These are phyloP conservation scores for Metschnikowia aberdeeniae DNA, from an alignment of 805 yeast species.

Conservation along the genomic window DNA sequence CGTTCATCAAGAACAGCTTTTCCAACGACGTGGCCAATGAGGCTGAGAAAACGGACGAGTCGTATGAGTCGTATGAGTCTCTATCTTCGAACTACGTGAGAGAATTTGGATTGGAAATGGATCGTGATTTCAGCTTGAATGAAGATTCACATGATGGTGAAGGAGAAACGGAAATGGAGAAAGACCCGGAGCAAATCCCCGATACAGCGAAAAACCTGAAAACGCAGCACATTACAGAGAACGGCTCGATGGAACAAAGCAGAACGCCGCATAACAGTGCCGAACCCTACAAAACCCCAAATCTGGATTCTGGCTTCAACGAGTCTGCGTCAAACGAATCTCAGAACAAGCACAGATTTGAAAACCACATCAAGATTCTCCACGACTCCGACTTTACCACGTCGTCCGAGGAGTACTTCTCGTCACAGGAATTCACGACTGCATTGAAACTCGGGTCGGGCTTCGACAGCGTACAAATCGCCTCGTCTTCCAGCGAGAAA, in stretches of 20 bases:
- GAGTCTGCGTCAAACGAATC: not conserved
- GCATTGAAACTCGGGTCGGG: conserved; percentile 11
- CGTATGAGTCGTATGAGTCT: conserved; percentile 23
- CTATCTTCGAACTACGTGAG: conserved; percentile 25
- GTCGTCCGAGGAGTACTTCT: conserved; percentile 33
- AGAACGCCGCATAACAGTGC: not conserved
- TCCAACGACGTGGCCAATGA: not conserved
- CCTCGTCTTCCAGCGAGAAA: conserved; percentile 16
- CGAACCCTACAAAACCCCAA: too few relatives aligned
- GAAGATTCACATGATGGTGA: not conserved
- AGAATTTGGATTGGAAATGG: conserved; percentile 23
- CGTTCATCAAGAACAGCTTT: conserved; percentile 2
- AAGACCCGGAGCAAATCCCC: not conserved
- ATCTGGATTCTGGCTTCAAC: not conserved
- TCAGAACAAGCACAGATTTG: not conserved
- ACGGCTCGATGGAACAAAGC: too few relatives aligned
- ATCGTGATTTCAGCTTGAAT: conserved; percentile 21
- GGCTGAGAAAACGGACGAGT: not conserved
- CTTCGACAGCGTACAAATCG: not conserved
- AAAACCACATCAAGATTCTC: not conserved
- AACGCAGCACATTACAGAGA: not conserved
- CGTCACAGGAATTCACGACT: conserved; percentile 28
- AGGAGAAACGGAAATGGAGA: not conserved
- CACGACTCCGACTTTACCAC: conserved; percentile 12
- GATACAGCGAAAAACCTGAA: not conserved